These are phyloP conservation scores for Trypanosoma theileri DNA, from an alignment of 208 protist species.

Conservation along the genomic window DNA sequence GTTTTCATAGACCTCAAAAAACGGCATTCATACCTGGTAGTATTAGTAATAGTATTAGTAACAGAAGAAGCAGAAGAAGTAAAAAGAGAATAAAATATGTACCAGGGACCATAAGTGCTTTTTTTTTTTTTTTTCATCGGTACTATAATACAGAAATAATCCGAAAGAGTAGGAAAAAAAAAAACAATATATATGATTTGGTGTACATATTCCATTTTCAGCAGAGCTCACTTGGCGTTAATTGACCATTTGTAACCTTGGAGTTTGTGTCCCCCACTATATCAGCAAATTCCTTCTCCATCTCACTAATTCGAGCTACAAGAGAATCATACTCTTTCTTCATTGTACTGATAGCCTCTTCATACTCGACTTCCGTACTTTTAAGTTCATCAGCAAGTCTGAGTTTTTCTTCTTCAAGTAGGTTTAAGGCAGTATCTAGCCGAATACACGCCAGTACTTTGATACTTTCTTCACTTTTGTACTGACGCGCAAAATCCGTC, in stretches of 20 bases:
- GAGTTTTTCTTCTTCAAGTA: slow-evolving; percentile 61
- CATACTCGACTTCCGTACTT: slow-evolving; percentile 47
- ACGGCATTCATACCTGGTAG: slow-evolving; percentile 14
- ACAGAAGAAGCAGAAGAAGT: neutral
- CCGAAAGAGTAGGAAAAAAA: too few relatives aligned
- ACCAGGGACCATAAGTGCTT: neutral
- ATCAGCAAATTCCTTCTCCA: slow-evolving; percentile 83
- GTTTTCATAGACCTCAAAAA: slow-evolving; percentile 23
- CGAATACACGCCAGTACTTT: slow-evolving; percentile 51
- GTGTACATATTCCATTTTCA: slow-evolving; percentile 1
- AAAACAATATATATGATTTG: neutral
- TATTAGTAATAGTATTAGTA: neutral
- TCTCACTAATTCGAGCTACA: slow-evolving; percentile 54
- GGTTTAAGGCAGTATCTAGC: slow-evolving; percentile 56
- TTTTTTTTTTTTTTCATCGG: neutral
- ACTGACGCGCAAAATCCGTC: slow-evolving; percentile 79
- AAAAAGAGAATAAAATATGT: slow-evolving; percentile 12
- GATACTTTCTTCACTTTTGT: slow-evolving; percentile 78
- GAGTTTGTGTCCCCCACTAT: slow-evolving; percentile 43
- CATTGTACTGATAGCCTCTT: slow-evolving; percentile 61
- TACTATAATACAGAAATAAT: neutral
- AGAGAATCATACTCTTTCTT: slow-evolving; percentile 62
- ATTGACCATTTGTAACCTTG: neutral
- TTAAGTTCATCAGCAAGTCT: slow-evolving; percentile 55
- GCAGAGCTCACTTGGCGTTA: neutral